Evolutionary conservation across 805 yeast genomes (phyloP).

Genomic region (Suhomyces kilbournensis): DNA sequence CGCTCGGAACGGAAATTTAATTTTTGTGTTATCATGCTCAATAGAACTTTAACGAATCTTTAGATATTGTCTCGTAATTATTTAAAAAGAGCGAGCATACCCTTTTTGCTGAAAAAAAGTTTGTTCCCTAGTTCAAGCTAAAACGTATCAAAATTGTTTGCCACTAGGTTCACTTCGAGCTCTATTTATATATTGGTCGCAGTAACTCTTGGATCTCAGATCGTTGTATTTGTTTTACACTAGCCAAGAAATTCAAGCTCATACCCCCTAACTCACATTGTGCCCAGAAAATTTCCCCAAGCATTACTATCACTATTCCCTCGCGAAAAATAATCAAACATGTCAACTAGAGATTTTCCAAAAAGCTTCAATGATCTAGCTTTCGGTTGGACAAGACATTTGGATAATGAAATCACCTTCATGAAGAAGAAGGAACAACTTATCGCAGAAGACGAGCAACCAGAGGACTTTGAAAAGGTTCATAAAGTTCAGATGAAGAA

Average conservation of each 20-base stretch:
- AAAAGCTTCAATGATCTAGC: conserved; percentile 33
- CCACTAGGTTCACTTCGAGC: neutral
- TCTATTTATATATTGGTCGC: neutral
- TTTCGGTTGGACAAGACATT: conserved; percentile 42
- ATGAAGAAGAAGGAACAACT: conserved; percentile 23
- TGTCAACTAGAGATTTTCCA: conserved; percentile 50
- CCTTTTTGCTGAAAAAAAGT: neutral
- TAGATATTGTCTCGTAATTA: neutral
- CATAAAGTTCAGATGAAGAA: conserved; percentile 20
- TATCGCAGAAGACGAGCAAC: conserved; percentile 12
- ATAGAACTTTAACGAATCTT: neutral
- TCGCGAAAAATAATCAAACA: neutral
- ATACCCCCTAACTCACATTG: neutral
- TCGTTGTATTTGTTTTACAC: neutral
- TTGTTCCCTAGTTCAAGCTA: neutral
- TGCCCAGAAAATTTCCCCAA: neutral
- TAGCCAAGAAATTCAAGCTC: neutral
- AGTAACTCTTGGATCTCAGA: neutral
- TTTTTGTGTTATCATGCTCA: neutral
- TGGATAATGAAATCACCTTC: conserved; percentile 43
- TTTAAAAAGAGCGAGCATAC: neutral
- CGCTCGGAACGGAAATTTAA: neutral
- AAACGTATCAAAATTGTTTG: neutral
- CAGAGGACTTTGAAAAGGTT: conserved; percentile 6
- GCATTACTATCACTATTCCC: neutral